These are phyloP conservation scores for Hortiboletus campestris DNA, from an alignment of 768 basidiomycete genomes.

Conservation along the genomic window DNA sequence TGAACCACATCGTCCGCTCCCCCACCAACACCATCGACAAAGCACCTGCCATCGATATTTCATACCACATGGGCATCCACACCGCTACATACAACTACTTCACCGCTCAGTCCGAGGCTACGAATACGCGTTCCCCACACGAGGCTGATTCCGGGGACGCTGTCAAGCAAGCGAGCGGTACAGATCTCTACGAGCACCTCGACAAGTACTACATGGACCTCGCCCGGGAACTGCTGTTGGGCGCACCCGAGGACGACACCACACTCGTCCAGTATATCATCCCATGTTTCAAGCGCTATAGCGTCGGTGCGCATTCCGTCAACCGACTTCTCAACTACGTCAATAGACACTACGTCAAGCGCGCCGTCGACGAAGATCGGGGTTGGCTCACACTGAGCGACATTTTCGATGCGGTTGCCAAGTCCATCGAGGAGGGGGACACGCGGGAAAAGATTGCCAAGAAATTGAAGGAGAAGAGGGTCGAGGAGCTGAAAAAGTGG, in stretches of 20 bases:
- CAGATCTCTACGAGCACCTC: constrained; percentile 70
- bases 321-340: constrained; percentile 74
- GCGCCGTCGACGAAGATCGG: constrained; percentile 73
- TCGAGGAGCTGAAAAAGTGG: constrained; percentile 70
- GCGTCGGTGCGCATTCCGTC: constrained; percentile 62
- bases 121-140: constrained; percentile 24
- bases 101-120: constrained; percentile 54
- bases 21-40: constrained; percentile 58
- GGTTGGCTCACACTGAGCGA: constrained; percentile 74
- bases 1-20: constrained; percentile 75
- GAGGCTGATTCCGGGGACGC: constrained; percentile 18
- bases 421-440: constrained; percentile 48
- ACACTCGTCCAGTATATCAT: constrained; percentile 68
- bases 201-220: constrained; percentile 68
- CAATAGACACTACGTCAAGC: constrained; percentile 70
- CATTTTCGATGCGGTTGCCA: constrained; percentile 59
- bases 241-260: constrained; percentile 63
- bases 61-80: constrained; percentile 74
- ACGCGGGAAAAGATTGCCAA: constrained; percentile 60
- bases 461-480: constrained; percentile 55
- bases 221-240: constrained; percentile 59
- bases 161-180: constrained; percentile 44
- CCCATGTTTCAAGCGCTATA: constrained; percentile 68
- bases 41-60: constrained; percentile 68
- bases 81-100: constrained; percentile 84